Percentiles rank a stretch among this genome's conserved stretches.
Conservation (phyloP, 2,329 filamentous ascomycete species). For the Fusarium brachygibbosum region DNA sequence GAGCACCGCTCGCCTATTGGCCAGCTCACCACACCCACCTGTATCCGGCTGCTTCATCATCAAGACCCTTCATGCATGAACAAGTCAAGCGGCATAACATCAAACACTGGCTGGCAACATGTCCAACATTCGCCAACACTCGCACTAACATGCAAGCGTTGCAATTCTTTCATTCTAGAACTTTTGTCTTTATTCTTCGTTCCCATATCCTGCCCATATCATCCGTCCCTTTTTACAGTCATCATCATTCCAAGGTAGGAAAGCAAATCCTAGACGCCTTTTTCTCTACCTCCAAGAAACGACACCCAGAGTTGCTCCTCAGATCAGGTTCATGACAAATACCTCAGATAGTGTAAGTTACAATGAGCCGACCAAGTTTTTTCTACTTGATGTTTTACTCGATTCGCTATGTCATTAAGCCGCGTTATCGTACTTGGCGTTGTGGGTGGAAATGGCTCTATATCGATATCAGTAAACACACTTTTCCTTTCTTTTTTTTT, state of each 20-base stretch:
- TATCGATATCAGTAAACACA: conserved; percentile 32
- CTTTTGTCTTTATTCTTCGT: conserved; percentile 28
- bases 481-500: neutral
- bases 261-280: conserved; percentile 45
- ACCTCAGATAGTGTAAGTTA: conserved; percentile 45
- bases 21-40: conserved; percentile 12
- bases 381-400: conserved; percentile 26
- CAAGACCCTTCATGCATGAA: conserved; percentile 42
- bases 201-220: conserved; percentile 8
- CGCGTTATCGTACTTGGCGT: conserved; percentile 76
- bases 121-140: conserved; percentile 12
- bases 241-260: conserved; percentile 38
- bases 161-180: conserved; percentile 17
- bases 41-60: conserved; percentile 3
- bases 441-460: conserved; percentile 82
- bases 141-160: conserved; percentile 3
- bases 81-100: conserved; percentile 11
- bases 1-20: conserved; percentile 33
- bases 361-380: conserved; percentile 34
- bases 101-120: neutral
- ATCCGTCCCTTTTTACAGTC: conserved; percentile 40
- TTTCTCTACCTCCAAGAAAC: conserved; percentile 55
- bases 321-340: conserved; percentile 32
- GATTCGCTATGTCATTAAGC: conserved; percentile 51
- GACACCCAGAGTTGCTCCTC: conserved; percentile 64